These are phyloP conservation scores for Earliella scabrosa DNA, from an alignment of 1,284 basidiomycete species.

Conservation along the genomic window DNA sequence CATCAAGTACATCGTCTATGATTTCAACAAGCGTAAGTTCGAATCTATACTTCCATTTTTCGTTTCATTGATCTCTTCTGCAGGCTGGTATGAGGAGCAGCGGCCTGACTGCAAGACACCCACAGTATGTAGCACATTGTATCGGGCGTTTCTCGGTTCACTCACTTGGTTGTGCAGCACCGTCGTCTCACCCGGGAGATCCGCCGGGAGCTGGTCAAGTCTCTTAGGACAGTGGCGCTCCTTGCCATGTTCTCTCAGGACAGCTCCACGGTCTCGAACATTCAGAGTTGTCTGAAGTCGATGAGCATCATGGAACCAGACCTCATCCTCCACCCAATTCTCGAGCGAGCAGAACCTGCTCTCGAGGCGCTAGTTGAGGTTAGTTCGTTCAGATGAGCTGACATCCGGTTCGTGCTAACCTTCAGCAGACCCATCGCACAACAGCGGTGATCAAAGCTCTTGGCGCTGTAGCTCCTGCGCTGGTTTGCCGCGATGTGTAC, in stretches of 20 bases:
- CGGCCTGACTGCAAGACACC: constrained; percentile 86
- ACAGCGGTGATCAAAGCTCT: constrained; percentile 88
- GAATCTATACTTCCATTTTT: neutral
- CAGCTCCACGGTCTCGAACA: constrained; percentile 62
- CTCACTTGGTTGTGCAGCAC: constrained; percentile 42
- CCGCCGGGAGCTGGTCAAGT: constrained; percentile 86
- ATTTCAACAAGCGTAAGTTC: constrained; percentile 80
- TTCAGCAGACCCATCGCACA: constrained; percentile 76
- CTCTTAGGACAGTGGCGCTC: constrained; percentile 81
- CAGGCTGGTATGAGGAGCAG: constrained; percentile 85
- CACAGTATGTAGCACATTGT: constrained; percentile 38
- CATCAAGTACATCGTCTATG: constrained; percentile 85
- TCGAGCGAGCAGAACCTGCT: constrained; percentile 87
- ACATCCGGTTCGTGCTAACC: neutral
- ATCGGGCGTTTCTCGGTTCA: neutral
- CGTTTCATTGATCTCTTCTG: constrained; percentile 1
- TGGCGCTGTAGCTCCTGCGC: constrained; percentile 77
- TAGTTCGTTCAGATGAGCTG: neutral
- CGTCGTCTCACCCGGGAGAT: constrained; percentile 81
- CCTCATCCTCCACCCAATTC: constrained; percentile 82
- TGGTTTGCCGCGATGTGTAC: constrained; percentile 80
- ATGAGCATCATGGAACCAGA: constrained; percentile 88
- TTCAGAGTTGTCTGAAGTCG: constrained; percentile 73
- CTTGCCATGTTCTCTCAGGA: constrained; percentile 93
- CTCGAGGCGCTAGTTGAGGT: constrained; percentile 88